Percentiles rank a stretch among this genome's conserved stretches.
Evolutionary conservation across 2,329 filamentous ascomycete genomes (phyloP).

Genomic region (Fusarium longipes): DNA sequence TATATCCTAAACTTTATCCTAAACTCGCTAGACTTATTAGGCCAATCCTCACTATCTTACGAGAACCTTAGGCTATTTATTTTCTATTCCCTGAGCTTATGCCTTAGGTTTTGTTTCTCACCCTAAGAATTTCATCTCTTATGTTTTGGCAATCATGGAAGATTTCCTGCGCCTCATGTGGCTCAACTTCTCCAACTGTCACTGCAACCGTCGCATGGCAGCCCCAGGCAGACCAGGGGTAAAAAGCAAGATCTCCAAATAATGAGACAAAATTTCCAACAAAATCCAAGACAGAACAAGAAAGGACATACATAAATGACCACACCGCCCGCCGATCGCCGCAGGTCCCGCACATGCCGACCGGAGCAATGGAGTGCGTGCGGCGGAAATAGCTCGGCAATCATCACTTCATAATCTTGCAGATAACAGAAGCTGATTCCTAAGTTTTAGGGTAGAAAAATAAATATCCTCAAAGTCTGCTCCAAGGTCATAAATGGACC

Average conservation of each 20-base stretch:
- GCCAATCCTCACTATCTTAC: neutral
- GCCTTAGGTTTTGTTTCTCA: no score
- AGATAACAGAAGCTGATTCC: neutral
- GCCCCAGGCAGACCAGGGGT: constrained; percentile 22
- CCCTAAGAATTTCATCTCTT: neutral
- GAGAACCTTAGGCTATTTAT: no score
- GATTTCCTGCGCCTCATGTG: constrained; percentile 11
- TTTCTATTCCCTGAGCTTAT: no score
- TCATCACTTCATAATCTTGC: neutral
- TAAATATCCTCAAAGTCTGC: neutral
- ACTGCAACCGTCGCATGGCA: neutral
- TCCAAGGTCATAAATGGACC: neutral
- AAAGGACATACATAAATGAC: neutral
- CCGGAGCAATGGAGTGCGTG: constrained; percentile 35
- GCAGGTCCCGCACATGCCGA: constrained; percentile 24
- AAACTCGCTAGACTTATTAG: no score
- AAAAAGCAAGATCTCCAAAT: constrained; percentile 21
- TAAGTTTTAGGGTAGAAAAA: neutral
- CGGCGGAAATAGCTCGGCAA: constrained; percentile 44
- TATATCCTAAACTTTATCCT: no score
- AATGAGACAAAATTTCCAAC: neutral
- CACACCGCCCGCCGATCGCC: constrained; percentile 29
- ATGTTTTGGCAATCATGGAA: no score
- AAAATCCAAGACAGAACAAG: neutral
- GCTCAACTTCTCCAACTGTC: constrained; percentile 28